phyloP scores from a whole-genome alignment of 495 filamentous ascomycete genomes.

The Lophiotrema nucula region DNA sequence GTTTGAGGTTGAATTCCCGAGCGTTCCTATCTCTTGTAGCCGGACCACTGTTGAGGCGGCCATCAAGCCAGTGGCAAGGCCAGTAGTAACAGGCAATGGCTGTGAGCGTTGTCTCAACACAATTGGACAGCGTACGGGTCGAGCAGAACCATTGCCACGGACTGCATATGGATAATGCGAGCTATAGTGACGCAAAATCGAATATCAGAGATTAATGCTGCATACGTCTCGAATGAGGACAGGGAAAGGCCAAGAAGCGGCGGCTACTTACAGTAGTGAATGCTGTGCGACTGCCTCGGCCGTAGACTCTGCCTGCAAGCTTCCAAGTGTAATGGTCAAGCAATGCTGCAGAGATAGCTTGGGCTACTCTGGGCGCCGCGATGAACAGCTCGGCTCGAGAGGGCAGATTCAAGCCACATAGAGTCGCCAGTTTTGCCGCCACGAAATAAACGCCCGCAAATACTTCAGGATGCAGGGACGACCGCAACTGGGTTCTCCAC shows the following conservation, averaged over 20 bases:
- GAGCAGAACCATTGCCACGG: conserved; percentile 98
- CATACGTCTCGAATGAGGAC: conserved; percentile 3
- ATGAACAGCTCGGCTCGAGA: conserved; percentile 63
- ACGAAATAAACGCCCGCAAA: conserved; percentile 75
- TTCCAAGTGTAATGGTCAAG: conserved; percentile 91
- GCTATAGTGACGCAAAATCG: conserved; percentile 40
- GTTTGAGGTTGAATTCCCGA: conserved; percentile 15
- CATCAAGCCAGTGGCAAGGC: conserved; percentile 82
- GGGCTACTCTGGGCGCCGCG: conserved; percentile 68
- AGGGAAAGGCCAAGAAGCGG: background rate
- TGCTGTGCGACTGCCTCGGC: conserved; percentile 54
- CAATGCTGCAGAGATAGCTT: conserved; percentile 73
- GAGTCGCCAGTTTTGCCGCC: conserved; percentile 52
- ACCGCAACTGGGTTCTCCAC: conserved; percentile 88
- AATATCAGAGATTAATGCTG: conserved; percentile 25
- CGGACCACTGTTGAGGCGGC: no score
- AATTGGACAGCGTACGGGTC: conserved; percentile 90
- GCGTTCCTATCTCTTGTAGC: conserved; percentile 23
- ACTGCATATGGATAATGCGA: conserved; percentile 71
- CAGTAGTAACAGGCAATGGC: conserved; percentile 74
- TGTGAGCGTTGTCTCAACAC: conserved; percentile 84
- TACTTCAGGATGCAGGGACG: conserved; percentile 83
- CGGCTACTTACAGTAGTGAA: conserved; percentile 63
- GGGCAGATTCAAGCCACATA: conserved; percentile 50
- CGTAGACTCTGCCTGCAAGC: conserved; percentile 71